These are phyloP conservation scores for Penicillium occitanis DNA, from an alignment of 2,329 filamentous ascomycete genomes.

Conservation along the genomic window DNA sequence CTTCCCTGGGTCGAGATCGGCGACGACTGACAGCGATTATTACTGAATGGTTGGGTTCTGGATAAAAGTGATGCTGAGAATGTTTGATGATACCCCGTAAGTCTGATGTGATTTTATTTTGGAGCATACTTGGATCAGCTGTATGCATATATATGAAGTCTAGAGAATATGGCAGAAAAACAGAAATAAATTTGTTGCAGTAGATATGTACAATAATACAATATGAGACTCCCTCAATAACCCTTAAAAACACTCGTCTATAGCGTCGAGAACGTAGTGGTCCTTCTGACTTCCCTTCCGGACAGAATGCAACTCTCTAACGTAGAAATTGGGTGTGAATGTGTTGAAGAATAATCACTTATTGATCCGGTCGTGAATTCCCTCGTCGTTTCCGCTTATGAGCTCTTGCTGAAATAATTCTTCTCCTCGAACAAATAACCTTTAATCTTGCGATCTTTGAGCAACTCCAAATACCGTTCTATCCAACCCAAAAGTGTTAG, in stretches of 20 bases:
- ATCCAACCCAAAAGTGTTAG: conserved; percentile 15
- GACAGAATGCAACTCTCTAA: too few relatives aligned
- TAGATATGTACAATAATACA: conserved; percentile 22
- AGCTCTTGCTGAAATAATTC: conserved; percentile 54
- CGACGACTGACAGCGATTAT: conserved; percentile 34
- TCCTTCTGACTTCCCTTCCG: too few relatives aligned
- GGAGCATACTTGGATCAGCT: background rate
- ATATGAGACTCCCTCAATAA: background rate
- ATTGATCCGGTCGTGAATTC: background rate
- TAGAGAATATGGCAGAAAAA: background rate
- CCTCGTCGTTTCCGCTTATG: background rate
- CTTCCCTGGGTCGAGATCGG: conserved; percentile 31
- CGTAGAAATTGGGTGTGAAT: too few relatives aligned
- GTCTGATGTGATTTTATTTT: background rate
- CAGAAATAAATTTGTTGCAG: conserved; percentile 8
- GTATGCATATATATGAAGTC: background rate
- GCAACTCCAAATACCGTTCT: conserved; percentile 66
- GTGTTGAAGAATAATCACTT: too few relatives aligned
- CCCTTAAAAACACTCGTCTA: background rate
- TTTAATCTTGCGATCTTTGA: conserved; percentile 63
- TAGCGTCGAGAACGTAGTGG: background rate
- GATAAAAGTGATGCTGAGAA: background rate
- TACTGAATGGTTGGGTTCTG: conserved; percentile 28
- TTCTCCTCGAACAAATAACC: conserved; percentile 65
- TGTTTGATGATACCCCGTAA: background rate